Percentiles rank a stretch among this genome's conserved stretches.
Conservation (phyloP, 768 basidiomycete species). For the Hygrocybe coccinea region DNA sequence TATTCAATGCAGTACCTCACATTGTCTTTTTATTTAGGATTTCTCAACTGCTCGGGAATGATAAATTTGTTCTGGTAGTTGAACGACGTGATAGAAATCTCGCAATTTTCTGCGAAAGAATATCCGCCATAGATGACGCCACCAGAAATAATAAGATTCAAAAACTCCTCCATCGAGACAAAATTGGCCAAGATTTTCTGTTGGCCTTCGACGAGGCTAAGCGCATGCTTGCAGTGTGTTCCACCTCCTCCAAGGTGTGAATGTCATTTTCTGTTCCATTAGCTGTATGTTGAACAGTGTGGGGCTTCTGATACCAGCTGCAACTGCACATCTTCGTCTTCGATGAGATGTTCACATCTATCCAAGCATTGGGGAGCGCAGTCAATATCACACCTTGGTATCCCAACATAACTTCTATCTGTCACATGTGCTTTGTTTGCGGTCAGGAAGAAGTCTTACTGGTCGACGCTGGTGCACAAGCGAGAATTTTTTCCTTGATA, state of each 20-base stretch:
- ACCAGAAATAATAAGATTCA: slow-evolving; percentile 20
- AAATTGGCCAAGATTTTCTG: slow-evolving; percentile 41
- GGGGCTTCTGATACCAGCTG: neutral
- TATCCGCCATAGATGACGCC: slow-evolving; percentile 28
- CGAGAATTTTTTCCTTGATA: slow-evolving; percentile 48
- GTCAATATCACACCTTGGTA: slow-evolving; percentile 45
- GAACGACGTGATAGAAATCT: slow-evolving; percentile 32
- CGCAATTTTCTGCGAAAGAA: slow-evolving; percentile 36
- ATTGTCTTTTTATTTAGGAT: slow-evolving; percentile 11
- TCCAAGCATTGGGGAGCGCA: slow-evolving; percentile 39
- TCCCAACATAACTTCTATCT: slow-evolving; percentile 22
- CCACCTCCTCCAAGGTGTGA: slow-evolving; percentile 35
- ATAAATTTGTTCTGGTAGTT: slow-evolving; percentile 39
- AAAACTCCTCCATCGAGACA: slow-evolving; percentile 40
- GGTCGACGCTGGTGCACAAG: slow-evolving; percentile 40
- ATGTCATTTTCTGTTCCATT: neutral
- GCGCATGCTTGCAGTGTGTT: slow-evolving; percentile 45
- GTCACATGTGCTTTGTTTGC: slow-evolving; percentile 39
- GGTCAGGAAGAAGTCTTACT: slow-evolving; percentile 51
- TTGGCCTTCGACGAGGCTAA: slow-evolving; percentile 51
- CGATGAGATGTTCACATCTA: slow-evolving; percentile 39
- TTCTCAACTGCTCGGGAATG: slow-evolving; percentile 40
- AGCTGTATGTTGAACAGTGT: no score
- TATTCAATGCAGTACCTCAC: neutral
- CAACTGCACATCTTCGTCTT: slow-evolving; percentile 43